These are phyloP conservation scores for button mushroom (Agaricus bisporus) DNA, from an alignment of 768 basidiomycete genomes.

Conservation along the genomic window DNA sequence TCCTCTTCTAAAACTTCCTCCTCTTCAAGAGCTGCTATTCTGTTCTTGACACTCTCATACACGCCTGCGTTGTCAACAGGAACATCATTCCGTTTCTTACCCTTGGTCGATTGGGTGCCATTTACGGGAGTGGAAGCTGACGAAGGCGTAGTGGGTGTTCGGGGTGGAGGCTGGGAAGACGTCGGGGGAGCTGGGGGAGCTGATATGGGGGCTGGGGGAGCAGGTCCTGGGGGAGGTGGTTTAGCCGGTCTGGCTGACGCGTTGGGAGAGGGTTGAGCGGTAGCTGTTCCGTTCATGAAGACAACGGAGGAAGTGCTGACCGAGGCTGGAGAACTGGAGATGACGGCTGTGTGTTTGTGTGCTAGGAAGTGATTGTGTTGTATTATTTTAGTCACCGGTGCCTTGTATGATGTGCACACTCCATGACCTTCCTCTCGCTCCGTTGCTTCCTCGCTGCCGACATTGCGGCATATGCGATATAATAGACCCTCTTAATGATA, in stretches of 20 bases:
- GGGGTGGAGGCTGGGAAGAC: constrained; percentile 14
- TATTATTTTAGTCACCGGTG: constrained; percentile 1
- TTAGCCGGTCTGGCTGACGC: constrained; percentile 36
- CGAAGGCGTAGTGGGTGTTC: constrained; percentile 17
- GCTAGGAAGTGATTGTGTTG: neutral
- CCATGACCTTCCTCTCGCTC: too few relatives aligned
- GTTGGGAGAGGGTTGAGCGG: constrained; percentile 21
- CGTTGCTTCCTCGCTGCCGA: too few relatives aligned
- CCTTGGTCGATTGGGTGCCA: constrained; percentile 34
- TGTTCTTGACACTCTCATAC: constrained; percentile 84
- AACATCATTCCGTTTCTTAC: constrained; percentile 69
- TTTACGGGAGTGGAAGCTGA: constrained; percentile 20
- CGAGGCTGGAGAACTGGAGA: constrained; percentile 1
- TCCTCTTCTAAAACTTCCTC: constrained; percentile 85
- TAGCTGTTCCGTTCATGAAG: constrained; percentile 44
- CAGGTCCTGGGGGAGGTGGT: constrained; percentile 51
- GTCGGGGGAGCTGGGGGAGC: constrained; percentile 52
- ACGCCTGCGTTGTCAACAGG: constrained; percentile 79
- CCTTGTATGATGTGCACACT: neutral
- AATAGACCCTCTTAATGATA: too few relatives aligned
- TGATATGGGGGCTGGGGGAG: constrained; percentile 54
- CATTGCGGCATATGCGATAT: too few relatives aligned
- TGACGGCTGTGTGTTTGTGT: neutral
- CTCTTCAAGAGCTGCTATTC: constrained; percentile 86
- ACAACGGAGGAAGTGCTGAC: constrained; percentile 10